These are phyloP conservation scores for Scheffersomyces illinoinensis DNA, from an alignment of 1,139 yeast species.

Conservation along the genomic window DNA sequence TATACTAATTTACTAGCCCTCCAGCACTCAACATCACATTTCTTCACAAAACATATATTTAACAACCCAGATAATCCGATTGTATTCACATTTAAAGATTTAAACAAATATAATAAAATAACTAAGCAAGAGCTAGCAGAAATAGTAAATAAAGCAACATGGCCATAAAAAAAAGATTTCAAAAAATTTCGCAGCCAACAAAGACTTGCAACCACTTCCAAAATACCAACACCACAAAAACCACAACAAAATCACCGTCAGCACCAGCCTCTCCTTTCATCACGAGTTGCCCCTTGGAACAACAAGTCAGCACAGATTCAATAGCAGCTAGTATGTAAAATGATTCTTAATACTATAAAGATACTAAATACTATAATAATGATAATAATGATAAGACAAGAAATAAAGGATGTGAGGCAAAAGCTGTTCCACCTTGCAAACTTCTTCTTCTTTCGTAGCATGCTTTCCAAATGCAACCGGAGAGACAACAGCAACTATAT, in stretches of 20 bases:
- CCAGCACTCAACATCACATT: background rate
- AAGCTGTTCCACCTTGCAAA: background rate
- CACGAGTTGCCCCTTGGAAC: background rate
- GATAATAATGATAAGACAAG: slow-evolving; percentile 14
- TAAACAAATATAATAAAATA: background rate
- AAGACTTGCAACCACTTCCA: slow-evolving; percentile 2
- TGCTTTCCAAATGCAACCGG: background rate
- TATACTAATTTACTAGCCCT: background rate
- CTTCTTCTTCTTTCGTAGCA: background rate
- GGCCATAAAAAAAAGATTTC: background rate
- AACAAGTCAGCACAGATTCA: background rate
- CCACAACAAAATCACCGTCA: slow-evolving; percentile 2
- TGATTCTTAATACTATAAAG: background rate
- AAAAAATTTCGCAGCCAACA: slow-evolving; percentile 11
- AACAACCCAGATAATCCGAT: background rate
- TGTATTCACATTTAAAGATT: background rate
- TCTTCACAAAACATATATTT: background rate
- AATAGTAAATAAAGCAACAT: background rate
- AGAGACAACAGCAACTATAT: background rate
- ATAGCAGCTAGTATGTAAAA: background rate
- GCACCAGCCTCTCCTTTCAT: slow-evolving; percentile 1
- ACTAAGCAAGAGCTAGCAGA: background rate
- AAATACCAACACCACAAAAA: slow-evolving; percentile 1
- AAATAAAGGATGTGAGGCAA: slow-evolving; percentile 10
- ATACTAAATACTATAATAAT: background rate